Base-by-base conservation (phyloP, 2,329 filamentous ascomycete species). In the Neopestalotiopsis rosae region DNA sequence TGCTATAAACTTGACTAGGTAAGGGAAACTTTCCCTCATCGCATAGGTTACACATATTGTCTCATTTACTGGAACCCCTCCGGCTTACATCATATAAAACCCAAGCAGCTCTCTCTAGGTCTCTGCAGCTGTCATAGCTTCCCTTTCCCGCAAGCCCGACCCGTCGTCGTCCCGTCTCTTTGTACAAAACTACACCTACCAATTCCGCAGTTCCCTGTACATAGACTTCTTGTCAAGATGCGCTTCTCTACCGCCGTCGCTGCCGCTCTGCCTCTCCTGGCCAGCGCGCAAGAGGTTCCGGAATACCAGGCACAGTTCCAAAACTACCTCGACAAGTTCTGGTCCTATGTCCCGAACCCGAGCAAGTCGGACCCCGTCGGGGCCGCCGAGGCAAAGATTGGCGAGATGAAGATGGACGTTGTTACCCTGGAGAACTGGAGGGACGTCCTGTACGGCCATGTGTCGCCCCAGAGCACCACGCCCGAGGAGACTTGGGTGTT, bases 401-500 rank as follows among this genome's bases (percentile, higher is more conserved):
- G 85, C 2, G 78, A 80, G 61, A 80, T 82, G 71, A 84, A 86
- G 62, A 82, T 91, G 71, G 82, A 88, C 78, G 78, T 87, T 64
- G 79, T 95, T 74, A 91, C 89, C 5, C 83, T 94, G 68, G 83
- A 90, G 72, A 92, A 91, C 85, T 94, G 92, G 91, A 88, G 90
- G 79, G 81, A 91, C 32, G 88, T 90, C 2, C 83, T 95, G 70
- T 90, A 88, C 76, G 83, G 83, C 65, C 87, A 89, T 38, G 88
- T 92, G 69, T 83, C 88, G 70, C 80, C 88, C 9, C 88, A 81
- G 34, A 86, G 87, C 71, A 87, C 88, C 12, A 86, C 82, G 7
- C 91, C 92, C 5, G 91, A 92, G 80, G 91, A 94, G 81, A 94
- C 91, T 91, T 90, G 92, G 85, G 83, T 95, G 70, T 86, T 92